Conservation (phyloP, 2,329 filamentous ascomycete genomes). For the Penicillium sp. region DNA sequence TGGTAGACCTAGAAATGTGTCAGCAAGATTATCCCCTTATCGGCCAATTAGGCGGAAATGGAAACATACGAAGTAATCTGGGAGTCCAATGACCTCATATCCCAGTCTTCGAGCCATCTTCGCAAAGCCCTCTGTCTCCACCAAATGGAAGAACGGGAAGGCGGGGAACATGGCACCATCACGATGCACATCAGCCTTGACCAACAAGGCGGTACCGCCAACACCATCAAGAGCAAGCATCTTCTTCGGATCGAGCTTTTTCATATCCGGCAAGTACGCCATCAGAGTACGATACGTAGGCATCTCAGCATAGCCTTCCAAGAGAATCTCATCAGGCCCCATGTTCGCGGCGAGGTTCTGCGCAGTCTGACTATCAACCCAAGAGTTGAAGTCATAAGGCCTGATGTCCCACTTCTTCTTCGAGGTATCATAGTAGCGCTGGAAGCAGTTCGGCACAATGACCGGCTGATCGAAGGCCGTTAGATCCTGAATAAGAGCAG, state of each 20-base stretch:
- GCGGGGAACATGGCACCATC: constrained; percentile 98
- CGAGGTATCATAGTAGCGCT: constrained; percentile 73
- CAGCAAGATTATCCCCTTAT: constrained; percentile 2
- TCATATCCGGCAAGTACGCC: constrained; percentile 68
- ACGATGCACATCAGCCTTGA: constrained; percentile 94
- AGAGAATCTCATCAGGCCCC: constrained; percentile 85
- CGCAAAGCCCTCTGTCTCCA: constrained; percentile 96
- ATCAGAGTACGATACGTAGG: constrained; percentile 88
- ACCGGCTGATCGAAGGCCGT: constrained; percentile 84
- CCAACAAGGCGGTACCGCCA: constrained; percentile 84
- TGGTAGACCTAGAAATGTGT: constrained; percentile 67
- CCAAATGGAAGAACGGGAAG: constrained; percentile 93
- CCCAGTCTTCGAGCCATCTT: constrained; percentile 92
- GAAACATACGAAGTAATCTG: constrained; percentile 81
- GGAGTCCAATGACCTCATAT: constrained; percentile 81
- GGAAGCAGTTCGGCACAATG: constrained; percentile 93
- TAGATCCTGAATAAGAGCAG: constrained; percentile 84
- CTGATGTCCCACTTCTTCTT: constrained; percentile 70
- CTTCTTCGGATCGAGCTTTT: constrained; percentile 55
- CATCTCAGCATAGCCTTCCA: constrained; percentile 92
- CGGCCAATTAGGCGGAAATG: neutral
- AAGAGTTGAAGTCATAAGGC: constrained; percentile 96
- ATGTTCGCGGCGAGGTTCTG: constrained; percentile 72
- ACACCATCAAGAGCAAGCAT: constrained; percentile 86
- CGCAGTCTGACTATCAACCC: constrained; percentile 84